Evolutionary conservation across 305 asterid genomes (phyloP).

Genomic region (Galium porrigens): DNA sequence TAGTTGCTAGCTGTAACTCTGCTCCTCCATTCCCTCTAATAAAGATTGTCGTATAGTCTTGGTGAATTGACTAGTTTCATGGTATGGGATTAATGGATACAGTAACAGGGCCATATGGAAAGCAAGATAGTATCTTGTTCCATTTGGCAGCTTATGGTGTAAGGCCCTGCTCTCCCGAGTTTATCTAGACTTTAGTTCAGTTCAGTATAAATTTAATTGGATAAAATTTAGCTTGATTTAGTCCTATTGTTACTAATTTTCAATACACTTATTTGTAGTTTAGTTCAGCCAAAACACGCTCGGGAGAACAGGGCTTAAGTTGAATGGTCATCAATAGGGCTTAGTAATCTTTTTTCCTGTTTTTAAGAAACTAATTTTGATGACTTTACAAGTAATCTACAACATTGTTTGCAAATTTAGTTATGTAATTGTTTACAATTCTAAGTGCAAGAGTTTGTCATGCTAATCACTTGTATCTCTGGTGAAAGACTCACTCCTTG

Average conservation of each 20-base stretch:
- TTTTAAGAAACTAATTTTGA: neutral
- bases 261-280: neutral
- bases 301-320: neutral
- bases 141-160: neutral
- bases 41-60: neutral
- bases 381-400: neutral
- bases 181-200: neutral
- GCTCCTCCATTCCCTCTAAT: neutral
- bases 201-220: neutral
- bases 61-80: constrained; percentile 2
- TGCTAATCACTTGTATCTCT: constrained; percentile 4
- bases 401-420: neutral
- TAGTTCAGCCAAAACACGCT: neutral
- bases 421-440: neutral
- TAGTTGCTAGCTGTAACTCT: neutral
- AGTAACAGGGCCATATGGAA: neutral
- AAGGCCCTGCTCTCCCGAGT: neutral
- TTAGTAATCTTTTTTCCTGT: neutral
- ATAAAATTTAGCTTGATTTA: neutral
- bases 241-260: neutral
- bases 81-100: neutral
- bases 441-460: neutral
- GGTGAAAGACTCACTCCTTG: constrained; percentile 10
- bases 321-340: neutral
- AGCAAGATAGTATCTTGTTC: neutral